Evolutionary conservation across 768 basidiomycete species (phyloP), one percentile per base, ranked within the genome.

Genomic region (Hericium rajendrae): DNA sequence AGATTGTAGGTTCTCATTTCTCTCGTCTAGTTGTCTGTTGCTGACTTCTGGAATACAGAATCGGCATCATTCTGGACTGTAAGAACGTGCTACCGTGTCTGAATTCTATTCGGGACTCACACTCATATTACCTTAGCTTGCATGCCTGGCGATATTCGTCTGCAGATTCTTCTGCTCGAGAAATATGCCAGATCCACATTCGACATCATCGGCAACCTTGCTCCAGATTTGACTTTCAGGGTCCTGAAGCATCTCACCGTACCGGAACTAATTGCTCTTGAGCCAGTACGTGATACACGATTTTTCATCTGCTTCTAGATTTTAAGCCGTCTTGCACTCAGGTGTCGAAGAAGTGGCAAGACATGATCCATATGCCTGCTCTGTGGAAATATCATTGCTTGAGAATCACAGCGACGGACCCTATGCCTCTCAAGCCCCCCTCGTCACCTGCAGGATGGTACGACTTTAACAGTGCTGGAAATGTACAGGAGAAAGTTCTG

Each of bases 121-220:
- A 38, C 38, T 41, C 43, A 54, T 53, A 50, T 58, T 57, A 43
- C 37, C 18, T 26, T 59, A 88, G 88, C 86, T 11, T 83, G 86
- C 69, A 75, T 90, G 60, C 91, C 92, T 0, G 89, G 90, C 37
- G 92, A 94, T 63, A 88, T 94, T 37, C 82, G 81, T 11, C 76
- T 89, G 6, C 92, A 93, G 68, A 91, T 94, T 48, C 77, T 87
- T 1, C 80, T 91, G 2, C 79, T 95, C 16, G 82, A 93, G 69
- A 91, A 91, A 69, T 94, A 95, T 62, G 79, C 81, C 38, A 82
- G 78, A 63, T 87, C 87, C 12, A 87, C 89, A 6, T 89, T 89
- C 64, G 93, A 95, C 66, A 77, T 95, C 51, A 73, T 94, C 32
- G 86, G 87, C 6, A 77, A 78, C 48, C 75, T 94, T 16, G 76